A percentile compares a stretch with the other conserved stretches of the same genome.
phyloP scores from a whole-genome alignment of 768 basidiomycete genomes.

The Tricholoma sp. region DNA sequence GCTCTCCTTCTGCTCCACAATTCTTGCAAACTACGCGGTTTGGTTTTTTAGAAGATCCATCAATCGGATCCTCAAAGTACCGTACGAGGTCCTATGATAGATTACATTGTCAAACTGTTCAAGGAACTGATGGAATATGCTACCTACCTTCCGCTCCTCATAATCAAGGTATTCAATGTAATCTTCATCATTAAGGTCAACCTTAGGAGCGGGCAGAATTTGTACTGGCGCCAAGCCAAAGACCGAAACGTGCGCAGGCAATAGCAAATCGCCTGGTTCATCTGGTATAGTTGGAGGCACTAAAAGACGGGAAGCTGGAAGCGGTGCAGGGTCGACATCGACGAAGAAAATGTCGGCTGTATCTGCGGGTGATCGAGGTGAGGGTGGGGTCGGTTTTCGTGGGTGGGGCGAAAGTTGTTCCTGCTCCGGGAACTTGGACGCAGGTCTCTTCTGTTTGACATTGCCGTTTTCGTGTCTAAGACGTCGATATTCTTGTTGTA shows the following conservation, averaged over 20 bases:
- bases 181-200: slow-evolving; percentile 49
- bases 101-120: not conserved
- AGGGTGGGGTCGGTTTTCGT: slow-evolving; percentile 13
- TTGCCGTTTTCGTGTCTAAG: not conserved
- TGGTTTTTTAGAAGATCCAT: slow-evolving; percentile 36
- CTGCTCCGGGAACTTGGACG: not conserved
- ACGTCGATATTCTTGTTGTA: not conserved
- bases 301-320: slow-evolving; percentile 22
- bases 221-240: slow-evolving; percentile 41
- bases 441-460: slow-evolving; percentile 3
- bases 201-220: slow-evolving; percentile 37
- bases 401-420: slow-evolving; percentile 6
- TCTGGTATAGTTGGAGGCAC: slow-evolving; percentile 10
- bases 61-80: slow-evolving; percentile 54
- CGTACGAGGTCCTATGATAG: slow-evolving; percentile 45
- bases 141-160: slow-evolving; percentile 53
- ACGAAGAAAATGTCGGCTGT: slow-evolving; percentile 39
- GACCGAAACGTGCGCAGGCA: slow-evolving; percentile 69
- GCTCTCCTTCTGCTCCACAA: slow-evolving; percentile 71
- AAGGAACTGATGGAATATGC: not conserved
- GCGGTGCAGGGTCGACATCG: slow-evolving; percentile 38
- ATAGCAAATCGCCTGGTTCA: slow-evolving; percentile 33
- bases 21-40: slow-evolving; percentile 64
- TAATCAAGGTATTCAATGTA: slow-evolving; percentile 79
- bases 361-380: slow-evolving; percentile 8